These are phyloP conservation scores for Didymella pinodella DNA, from an alignment of 2,329 filamentous ascomycete species.

Conservation along the genomic window DNA sequence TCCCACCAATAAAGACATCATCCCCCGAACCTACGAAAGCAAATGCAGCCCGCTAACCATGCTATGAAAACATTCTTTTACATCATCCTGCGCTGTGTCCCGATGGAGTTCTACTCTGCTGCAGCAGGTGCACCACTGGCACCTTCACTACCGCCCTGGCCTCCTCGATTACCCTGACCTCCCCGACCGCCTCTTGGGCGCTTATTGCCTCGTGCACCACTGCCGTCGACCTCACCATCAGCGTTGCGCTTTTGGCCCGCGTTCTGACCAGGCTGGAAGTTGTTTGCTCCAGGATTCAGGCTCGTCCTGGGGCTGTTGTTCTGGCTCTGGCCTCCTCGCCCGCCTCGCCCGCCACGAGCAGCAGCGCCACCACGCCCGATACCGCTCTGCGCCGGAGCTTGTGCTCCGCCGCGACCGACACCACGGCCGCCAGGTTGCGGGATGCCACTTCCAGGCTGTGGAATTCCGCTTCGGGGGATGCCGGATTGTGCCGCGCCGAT, in stretches of 20 bases:
- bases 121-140: constrained; percentile 21
- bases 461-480: constrained; percentile 38
- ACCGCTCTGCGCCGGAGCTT: constrained; percentile 25
- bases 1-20: background rate
- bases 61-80: constrained; percentile 16
- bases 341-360: constrained; percentile 34
- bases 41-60: constrained; percentile 21
- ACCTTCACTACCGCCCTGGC: constrained; percentile 30
- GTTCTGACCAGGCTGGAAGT: constrained; percentile 45
- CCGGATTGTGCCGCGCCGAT: constrained; percentile 28
- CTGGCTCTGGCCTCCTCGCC: constrained; percentile 31
- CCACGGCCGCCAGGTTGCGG: constrained; percentile 43
- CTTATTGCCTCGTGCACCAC: constrained; percentile 42
- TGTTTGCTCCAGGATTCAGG: constrained; percentile 48
- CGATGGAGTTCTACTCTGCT: constrained; percentile 3
- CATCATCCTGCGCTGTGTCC: constrained; percentile 1
- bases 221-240: constrained; percentile 42
- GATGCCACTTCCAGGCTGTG: constrained; percentile 36
- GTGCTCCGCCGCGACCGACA: constrained; percentile 27
- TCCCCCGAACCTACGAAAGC: constrained; percentile 10
- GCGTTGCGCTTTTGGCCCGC: constrained; percentile 45
- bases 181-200: constrained; percentile 38
- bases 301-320: constrained; percentile 35
- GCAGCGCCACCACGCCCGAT: constrained; percentile 43
- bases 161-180: constrained; percentile 27